These are phyloP conservation scores for Mucuna pruriens DNA, from an alignment of 306 rosid species.

Conservation along the genomic window DNA sequence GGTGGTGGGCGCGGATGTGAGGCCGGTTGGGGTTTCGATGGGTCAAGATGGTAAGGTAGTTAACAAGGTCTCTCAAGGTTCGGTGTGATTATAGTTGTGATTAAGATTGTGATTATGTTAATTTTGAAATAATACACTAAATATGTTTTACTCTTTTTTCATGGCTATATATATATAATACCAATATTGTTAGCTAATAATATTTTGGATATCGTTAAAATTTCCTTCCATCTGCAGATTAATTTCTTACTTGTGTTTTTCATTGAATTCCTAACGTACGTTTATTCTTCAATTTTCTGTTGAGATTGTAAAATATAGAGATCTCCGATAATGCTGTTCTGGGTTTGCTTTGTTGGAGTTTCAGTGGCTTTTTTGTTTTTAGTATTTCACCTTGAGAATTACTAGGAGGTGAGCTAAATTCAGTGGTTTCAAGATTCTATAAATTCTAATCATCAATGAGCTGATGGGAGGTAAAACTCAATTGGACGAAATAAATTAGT, in stretches of 20 bases:
- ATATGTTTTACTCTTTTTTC: not conserved
- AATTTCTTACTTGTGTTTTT: not conserved
- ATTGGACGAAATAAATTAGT: no score
- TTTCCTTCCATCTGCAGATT: not conserved
- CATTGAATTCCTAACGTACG: no score
- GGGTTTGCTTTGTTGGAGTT: not conserved
- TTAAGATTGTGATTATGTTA: constrained; percentile 34
- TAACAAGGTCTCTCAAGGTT: constrained; percentile 62
- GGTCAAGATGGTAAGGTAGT: constrained; percentile 71
- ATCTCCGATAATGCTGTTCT: no score
- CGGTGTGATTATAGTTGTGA: constrained; percentile 51
- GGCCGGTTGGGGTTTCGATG: constrained; percentile 49
- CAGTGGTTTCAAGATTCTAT: not conserved
- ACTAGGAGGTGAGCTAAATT: not conserved
- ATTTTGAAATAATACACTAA: constrained; percentile 39
- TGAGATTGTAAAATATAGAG: no score
- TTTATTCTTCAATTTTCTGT: not conserved
- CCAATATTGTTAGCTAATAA: not conserved
- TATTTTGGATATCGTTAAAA: not conserved
- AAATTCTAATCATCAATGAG: not conserved
- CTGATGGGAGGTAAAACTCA: no score
- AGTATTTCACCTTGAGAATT: not conserved
- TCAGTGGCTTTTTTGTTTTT: not conserved
- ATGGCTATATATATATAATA: constrained; percentile 6
- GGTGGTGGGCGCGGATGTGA: constrained; percentile 42